Base-by-base conservation (phyloP, 2,329 filamentous ascomycete species). In the Exophiala alcalophila region DNA sequence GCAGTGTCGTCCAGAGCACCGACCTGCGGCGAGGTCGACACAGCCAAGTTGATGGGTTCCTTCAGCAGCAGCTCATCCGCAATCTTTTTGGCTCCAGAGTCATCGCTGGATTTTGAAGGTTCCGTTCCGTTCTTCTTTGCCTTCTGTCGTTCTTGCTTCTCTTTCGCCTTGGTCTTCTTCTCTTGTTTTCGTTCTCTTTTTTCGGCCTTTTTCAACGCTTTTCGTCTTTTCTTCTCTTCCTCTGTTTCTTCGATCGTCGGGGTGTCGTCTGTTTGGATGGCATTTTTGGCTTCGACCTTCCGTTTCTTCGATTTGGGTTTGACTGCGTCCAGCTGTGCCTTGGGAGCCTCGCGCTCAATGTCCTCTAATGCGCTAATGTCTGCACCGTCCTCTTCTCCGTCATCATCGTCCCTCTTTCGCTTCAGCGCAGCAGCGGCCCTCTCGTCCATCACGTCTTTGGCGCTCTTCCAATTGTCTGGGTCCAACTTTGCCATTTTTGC, bases 371-470 rank as follows among this genome's bases (percentile, higher is more conserved):
- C n/a, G 12, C 12, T 35, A 14, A 12, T 19, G 14, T 66, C 67
- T 27, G 61, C 57, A n/a, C 66, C 69, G 18, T 66, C 65, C 24
- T 72, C 62, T n/a, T 71, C 63, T n/a, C n/a, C n/a, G 41, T 76
- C 72, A 44, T 81, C 68, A 52, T 84, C 79, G 40, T 81, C 78
- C 19, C 84, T 72, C 69, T 94, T 94, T 47, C 88, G 79, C 72
- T 94, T 94, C 58, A 69, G 69, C 39, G 77, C 77, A 41, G 86
- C 88, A 55, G 71, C 71, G 29, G 76, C 78, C 40, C 77, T 72
- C 61, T 94, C 90, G 55, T 94, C 88, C 80, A 94, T 84, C 49
- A 96, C 81, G 65, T 97, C 90, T 64, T 94, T 91, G 49, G 89
- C 91, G 53, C 81, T 92, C 72, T 94, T 92, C 54, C 84, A 82